These are phyloP conservation scores for Pseudoneurospora amorphoporcata DNA, from an alignment of 495 filamentous ascomycete genomes.

Conservation along the genomic window DNA sequence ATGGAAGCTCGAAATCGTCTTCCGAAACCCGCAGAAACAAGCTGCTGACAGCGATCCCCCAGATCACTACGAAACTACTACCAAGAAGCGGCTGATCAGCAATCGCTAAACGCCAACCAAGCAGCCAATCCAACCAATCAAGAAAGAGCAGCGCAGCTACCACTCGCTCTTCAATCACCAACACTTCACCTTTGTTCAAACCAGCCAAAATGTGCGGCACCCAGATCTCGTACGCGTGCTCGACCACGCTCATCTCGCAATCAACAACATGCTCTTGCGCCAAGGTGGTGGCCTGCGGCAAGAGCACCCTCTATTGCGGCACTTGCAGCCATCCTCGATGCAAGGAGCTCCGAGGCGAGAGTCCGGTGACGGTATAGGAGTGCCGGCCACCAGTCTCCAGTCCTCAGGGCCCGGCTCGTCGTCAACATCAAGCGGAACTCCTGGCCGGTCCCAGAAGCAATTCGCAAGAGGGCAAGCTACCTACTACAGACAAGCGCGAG, in stretches of 20 bases:
- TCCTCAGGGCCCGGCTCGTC: neutral
- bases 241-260: slow-evolving; percentile 20
- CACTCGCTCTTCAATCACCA: neutral
- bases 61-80: neutral
- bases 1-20: neutral
- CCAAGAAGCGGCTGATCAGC: neutral
- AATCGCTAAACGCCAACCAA: neutral
- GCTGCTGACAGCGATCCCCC: neutral
- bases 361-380: neutral
- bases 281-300: slow-evolving; percentile 18
- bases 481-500: neutral
- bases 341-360: slow-evolving; percentile 19
- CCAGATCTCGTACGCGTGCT: slow-evolving; percentile 22
- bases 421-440: neutral
- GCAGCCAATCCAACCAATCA: neutral
- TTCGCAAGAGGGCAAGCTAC: neutral
- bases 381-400: neutral
- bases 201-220: slow-evolving; percentile 20
- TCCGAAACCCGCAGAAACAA: neutral
- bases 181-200: neutral
- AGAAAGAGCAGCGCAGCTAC: neutral
- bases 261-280: slow-evolving; percentile 19
- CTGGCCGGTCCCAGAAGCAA: neutral
- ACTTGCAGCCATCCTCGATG: slow-evolving; percentile 20
- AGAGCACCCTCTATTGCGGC: slow-evolving; percentile 24